Percentiles rank a stretch among this genome's conserved stretches.
Evolutionary conservation across 805 yeast species (phyloP).

Genomic region (Ogataea zsoltii): DNA sequence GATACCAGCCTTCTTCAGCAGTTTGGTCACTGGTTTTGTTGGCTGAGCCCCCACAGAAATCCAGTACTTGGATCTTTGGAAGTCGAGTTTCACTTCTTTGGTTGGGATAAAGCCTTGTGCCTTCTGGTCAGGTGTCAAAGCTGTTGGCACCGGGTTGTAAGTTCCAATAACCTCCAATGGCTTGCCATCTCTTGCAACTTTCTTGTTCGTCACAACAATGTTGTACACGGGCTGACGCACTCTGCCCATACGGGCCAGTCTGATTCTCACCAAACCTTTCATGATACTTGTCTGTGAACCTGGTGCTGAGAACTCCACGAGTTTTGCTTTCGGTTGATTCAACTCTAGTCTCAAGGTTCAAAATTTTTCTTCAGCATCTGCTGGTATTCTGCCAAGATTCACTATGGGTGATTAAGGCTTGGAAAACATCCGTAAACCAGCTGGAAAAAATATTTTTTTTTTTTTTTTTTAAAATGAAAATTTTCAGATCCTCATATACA

Average conservation of each 20-base stretch:
- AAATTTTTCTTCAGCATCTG: conserved; percentile 4
- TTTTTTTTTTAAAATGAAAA: conserved; percentile 4
- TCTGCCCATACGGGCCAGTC: conserved; percentile 93
- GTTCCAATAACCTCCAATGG: conserved; percentile 97
- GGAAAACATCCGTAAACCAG: conserved; percentile 4
- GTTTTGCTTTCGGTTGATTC: neutral
- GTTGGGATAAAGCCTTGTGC: conserved; percentile 56
- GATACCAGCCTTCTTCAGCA: conserved; percentile 78
- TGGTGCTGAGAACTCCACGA: neutral
- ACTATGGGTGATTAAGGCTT: neutral
- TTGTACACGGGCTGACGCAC: conserved; percentile 85
- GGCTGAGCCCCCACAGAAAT: conserved; percentile 97
- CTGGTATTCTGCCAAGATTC: conserved; percentile 1
- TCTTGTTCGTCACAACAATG: conserved; percentile 80
- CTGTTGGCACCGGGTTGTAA: conserved; percentile 79
- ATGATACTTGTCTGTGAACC: conserved; percentile 24
- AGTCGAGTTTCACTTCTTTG: conserved; percentile 83
- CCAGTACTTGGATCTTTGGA: conserved; percentile 92
- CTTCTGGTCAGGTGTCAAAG: conserved; percentile 61
- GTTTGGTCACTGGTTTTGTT: conserved; percentile 71
- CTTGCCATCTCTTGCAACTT: conserved; percentile 77
- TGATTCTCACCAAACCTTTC: conserved; percentile 79
- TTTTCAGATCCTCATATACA: conserved; percentile 1
- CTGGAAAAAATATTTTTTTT: neutral
- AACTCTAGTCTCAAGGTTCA: conserved; percentile 3